These are phyloP conservation scores for Venturiaceae sp. DNA, from an alignment of 2,329 filamentous ascomycete genomes.

Conservation along the genomic window DNA sequence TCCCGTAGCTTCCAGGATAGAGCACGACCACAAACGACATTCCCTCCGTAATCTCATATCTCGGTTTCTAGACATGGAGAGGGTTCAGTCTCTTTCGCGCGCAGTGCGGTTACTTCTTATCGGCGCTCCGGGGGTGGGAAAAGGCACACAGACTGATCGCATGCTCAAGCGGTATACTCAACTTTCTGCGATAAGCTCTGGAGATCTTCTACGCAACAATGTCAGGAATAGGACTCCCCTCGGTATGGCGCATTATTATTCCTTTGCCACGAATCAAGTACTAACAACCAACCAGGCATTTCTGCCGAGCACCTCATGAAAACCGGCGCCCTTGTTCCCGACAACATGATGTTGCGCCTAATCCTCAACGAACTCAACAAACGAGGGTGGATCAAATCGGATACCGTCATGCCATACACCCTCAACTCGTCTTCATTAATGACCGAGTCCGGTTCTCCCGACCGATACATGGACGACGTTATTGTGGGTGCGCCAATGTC, in stretches of 20 bases:
- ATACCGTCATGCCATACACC: conserved; percentile 34
- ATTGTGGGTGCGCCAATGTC: conserved; percentile 30
- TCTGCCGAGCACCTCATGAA: conserved; percentile 86
- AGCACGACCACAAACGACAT: not conserved
- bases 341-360: conserved; percentile 82
- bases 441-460: conserved; percentile 9
- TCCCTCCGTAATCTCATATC: not conserved
- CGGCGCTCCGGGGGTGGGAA: conserved; percentile 92
- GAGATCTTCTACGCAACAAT: conserved; percentile 85
- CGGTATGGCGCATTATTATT: no score
- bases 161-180: conserved; percentile 81
- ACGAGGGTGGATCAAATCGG: conserved; percentile 67
- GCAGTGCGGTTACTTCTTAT: conserved; percentile 87
- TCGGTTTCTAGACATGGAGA: not conserved
- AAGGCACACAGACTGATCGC: conserved; percentile 90
- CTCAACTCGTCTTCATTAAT: conserved; percentile 29
- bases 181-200: conserved; percentile 84
- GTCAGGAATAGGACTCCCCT: conserved; percentile 80
- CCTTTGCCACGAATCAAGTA: not conserved
- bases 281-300: conserved; percentile 50
- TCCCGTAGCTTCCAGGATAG: not conserved
- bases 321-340: conserved; percentile 79
- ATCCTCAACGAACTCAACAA: conserved; percentile 82
- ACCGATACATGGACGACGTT: conserved; percentile 25
- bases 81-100: conserved; percentile 2